These are phyloP conservation scores for Boletus patriciae DNA, from an alignment of 768 basidiomycete species.

Conservation along the genomic window DNA sequence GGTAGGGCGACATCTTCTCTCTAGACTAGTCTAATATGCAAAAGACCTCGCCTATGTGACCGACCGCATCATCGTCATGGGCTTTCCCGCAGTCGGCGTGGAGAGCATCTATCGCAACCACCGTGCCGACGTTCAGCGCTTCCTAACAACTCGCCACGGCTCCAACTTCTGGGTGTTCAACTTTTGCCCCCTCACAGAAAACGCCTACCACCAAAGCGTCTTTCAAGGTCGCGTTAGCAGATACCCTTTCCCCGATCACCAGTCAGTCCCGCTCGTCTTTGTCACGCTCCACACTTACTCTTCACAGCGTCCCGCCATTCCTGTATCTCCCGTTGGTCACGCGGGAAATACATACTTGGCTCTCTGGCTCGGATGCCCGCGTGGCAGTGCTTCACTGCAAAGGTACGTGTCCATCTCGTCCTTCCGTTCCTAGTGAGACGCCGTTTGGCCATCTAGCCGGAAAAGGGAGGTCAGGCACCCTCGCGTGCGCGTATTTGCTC, in stretches of 20 bases:
- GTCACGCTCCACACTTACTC: not conserved
- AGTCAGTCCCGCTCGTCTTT: constrained; percentile 67
- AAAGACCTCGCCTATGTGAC: constrained; percentile 69
- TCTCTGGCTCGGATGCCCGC: constrained; percentile 59
- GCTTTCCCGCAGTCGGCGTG: constrained; percentile 79
- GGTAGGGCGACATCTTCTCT: constrained; percentile 41
- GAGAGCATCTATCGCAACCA: constrained; percentile 81
- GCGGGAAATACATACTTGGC: constrained; percentile 73
- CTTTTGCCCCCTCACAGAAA: constrained; percentile 80
- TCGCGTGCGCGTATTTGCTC: constrained; percentile 81
- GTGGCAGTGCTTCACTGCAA: constrained; percentile 88
- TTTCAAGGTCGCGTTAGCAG: constrained; percentile 78
- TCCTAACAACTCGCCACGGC: constrained; percentile 71
- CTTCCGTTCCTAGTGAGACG: constrained; percentile 2
- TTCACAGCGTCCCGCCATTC: constrained; percentile 69
- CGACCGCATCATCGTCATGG: constrained; percentile 75
- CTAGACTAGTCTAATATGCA: constrained; percentile 13
- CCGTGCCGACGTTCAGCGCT: constrained; percentile 70
- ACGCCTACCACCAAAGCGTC: constrained; percentile 66
- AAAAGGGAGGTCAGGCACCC: constrained; percentile 83
- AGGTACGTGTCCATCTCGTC: constrained; percentile 42
- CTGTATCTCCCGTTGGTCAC: constrained; percentile 70
- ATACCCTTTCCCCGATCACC: constrained; percentile 90
- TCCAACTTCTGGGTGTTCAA: constrained; percentile 88
- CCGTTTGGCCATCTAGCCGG: constrained; percentile 49